Evolutionary conservation across 805 yeast species (phyloP).

Genomic region (Starmerella sirachaensis): DNA sequence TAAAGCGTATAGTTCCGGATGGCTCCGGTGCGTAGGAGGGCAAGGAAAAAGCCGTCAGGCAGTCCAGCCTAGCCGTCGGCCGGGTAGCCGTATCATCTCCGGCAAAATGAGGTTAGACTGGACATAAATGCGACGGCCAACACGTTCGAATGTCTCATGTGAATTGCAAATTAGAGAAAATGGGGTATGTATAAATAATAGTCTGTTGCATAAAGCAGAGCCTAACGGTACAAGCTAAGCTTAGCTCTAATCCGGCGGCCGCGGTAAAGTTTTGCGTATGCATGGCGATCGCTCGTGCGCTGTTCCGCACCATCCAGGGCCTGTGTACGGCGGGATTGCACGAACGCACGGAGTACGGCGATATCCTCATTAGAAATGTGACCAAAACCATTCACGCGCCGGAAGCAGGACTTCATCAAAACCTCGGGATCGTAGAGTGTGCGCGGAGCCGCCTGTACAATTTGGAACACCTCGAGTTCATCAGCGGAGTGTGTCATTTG

Average conservation of each 20-base stretch:
- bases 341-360: constrained; percentile 64
- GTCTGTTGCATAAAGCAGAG: too few relatives aligned
- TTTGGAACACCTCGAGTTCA: constrained; percentile 61
- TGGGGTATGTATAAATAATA: too few relatives aligned
- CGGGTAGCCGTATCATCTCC: too few relatives aligned
- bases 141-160: too few relatives aligned
- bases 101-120: too few relatives aligned
- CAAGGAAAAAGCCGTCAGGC: too few relatives aligned
- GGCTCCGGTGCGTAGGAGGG: too few relatives aligned
- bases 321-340: constrained; percentile 35
- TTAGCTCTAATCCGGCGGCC: constrained; percentile 23
- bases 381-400: constrained; percentile 58
- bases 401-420: constrained; percentile 63
- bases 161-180: too few relatives aligned
- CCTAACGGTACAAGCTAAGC: constrained; percentile 21
- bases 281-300: constrained; percentile 21
- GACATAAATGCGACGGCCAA: too few relatives aligned
- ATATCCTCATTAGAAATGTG: constrained; percentile 75
- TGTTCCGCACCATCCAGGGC: constrained; percentile 12
- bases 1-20: too few relatives aligned
- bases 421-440: constrained; percentile 44
- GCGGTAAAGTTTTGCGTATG: constrained; percentile 23
- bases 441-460: constrained; percentile 67
- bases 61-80: too few relatives aligned
- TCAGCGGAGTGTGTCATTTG: constrained; percentile 37